Conservation (phyloP, 805 yeast genomes). For the Scheffersomyces ergatensis region DNA sequence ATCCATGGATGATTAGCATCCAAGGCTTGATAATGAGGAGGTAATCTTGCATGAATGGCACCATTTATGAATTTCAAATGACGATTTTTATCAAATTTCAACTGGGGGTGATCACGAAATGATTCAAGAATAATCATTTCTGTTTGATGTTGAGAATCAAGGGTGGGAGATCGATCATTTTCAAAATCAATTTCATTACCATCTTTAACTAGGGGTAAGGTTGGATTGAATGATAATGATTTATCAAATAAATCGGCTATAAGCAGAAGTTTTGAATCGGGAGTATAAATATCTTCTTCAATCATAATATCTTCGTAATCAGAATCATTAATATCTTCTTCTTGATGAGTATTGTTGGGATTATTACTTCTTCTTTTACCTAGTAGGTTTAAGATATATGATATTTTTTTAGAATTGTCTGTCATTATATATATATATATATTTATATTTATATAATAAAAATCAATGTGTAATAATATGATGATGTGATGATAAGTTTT, state of each 20-base stretch:
- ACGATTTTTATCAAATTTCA: constrained; percentile 15
- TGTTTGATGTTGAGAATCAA: constrained; percentile 33
- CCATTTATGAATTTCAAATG: constrained; percentile 46
- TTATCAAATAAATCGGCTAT: background rate
- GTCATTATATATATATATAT: background rate
- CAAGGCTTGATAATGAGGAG: constrained; percentile 57
- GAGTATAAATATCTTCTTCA: constrained; percentile 5
- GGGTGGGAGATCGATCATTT: constrained; percentile 38
- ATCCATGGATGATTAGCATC: constrained; percentile 96
- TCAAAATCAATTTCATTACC: too few species aligned
- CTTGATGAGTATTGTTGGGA: too few species aligned
- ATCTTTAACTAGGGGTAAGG: too few species aligned
- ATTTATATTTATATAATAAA: too few species aligned
- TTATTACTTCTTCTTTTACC: constrained; percentile 15
- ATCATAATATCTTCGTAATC: constrained; percentile 19
- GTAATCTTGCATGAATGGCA: constrained; percentile 31
- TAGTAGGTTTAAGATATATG: constrained; percentile 16
- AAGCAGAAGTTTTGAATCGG: background rate
- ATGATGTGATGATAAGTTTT: too few species aligned
- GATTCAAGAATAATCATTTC: constrained; percentile 19
- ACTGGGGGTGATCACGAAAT: constrained; percentile 4
- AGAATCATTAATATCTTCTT: constrained; percentile 9
- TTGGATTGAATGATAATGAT: constrained; percentile 1
- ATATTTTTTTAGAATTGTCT: constrained; percentile 6
- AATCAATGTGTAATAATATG: too few species aligned